Evolutionary conservation across 2,329 filamentous ascomycete genomes (phyloP).

Genomic region (Curvularia sp.): DNA sequence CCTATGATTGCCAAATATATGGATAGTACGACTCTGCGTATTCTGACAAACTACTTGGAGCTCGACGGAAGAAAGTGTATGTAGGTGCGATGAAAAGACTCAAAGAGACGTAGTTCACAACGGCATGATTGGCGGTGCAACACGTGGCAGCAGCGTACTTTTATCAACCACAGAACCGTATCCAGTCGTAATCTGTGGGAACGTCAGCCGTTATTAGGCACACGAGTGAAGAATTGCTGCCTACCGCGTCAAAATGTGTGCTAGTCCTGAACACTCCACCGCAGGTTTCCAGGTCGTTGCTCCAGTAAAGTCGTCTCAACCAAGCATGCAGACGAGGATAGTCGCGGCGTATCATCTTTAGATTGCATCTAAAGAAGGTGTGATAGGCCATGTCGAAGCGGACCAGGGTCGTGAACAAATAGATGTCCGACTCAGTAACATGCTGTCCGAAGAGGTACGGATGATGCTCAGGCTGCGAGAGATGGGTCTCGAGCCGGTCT

Average conservation of each 20-base stretch:
- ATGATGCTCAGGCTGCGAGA: slow-evolving; percentile 59
- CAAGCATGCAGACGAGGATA: slow-evolving; percentile 83
- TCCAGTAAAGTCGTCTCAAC: slow-evolving; percentile 87
- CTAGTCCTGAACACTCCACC: slow-evolving; percentile 42
- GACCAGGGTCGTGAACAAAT: slow-evolving; percentile 64
- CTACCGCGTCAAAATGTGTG: slow-evolving; percentile 39
- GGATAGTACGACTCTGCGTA: background rate
- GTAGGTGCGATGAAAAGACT: background rate
- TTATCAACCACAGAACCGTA: slow-evolving; percentile 39
- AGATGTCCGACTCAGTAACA: slow-evolving; percentile 58
- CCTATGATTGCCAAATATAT: background rate
- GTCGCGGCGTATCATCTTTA: slow-evolving; percentile 81
- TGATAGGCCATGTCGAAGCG: slow-evolving; percentile 64
- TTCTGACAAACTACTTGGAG: background rate
- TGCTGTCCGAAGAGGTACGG: slow-evolving; percentile 77
- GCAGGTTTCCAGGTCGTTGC: slow-evolving; percentile 46
- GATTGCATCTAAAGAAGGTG: slow-evolving; percentile 75
- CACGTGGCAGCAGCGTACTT: slow-evolving; percentile 32
- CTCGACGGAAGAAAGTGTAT: background rate
- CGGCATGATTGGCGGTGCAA: slow-evolving; percentile 33
- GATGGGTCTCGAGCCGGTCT: slow-evolving; percentile 76
- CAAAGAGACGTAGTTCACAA: slow-evolving; percentile 9
- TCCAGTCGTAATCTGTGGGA: slow-evolving; percentile 37
- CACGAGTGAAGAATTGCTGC: background rate
- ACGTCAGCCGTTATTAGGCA: slow-evolving; percentile 6